Evolutionary conservation across 1,284 basidiomycete species (phyloP).

Genomic region (Leccinum ponderosum): DNA sequence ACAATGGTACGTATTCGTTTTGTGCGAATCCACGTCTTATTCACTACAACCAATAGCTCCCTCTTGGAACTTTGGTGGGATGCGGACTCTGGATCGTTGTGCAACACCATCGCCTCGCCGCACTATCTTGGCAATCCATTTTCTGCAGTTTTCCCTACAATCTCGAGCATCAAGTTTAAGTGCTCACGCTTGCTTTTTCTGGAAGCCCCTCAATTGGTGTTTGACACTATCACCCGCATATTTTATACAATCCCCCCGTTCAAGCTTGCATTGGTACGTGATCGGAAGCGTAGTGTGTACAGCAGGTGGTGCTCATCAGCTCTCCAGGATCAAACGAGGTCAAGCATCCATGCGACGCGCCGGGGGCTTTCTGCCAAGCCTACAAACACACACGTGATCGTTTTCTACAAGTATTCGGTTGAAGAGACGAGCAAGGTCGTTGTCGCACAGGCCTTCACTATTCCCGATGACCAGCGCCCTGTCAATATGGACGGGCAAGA

Average conservation of each 20-base stretch:
- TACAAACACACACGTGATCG: neutral
- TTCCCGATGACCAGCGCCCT: too few species aligned
- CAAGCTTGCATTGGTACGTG: neutral
- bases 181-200: neutral
- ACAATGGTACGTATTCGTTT: too few species aligned
- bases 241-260: conserved; percentile 9
- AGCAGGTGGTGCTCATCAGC: too few species aligned
- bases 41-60: too few species aligned
- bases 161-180: too few species aligned
- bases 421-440: too few species aligned
- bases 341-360: neutral
- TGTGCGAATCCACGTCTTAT: too few species aligned
- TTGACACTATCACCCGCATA: neutral
- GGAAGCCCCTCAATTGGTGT: neutral
- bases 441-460: too few species aligned
- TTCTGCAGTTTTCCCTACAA: too few species aligned
- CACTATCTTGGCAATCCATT: neutral
- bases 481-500: too few species aligned
- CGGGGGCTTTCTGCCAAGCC: neutral
- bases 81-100: neutral
- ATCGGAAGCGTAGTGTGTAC: neutral
- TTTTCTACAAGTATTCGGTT: too few species aligned
- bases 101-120: neutral
- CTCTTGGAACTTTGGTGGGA: neutral
- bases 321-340: neutral